phyloP scores from a whole-genome alignment of 805 yeast genomes.

The Candida pseudoglaebosa region DNA sequence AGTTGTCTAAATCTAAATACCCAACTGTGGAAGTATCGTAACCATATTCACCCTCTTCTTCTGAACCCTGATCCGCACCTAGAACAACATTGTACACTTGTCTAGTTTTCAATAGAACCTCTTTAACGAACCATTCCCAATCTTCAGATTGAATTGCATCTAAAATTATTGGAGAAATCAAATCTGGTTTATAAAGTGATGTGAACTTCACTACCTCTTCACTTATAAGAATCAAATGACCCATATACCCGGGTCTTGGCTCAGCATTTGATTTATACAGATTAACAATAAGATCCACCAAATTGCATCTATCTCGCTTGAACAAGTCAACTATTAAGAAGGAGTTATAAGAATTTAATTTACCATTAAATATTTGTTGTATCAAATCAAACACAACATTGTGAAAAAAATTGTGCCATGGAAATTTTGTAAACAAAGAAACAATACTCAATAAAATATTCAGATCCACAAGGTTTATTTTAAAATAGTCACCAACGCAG shows the following conservation, averaged over 20 bases:
- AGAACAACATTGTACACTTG: conserved; percentile 55
- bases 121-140: conserved; percentile 52
- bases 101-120: conserved; percentile 46
- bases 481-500: conserved; percentile 83
- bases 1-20: conserved; percentile 33
- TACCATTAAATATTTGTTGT: conserved; percentile 93
- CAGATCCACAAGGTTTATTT: conserved; percentile 76
- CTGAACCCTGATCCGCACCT: conserved; percentile 40
- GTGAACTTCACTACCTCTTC: conserved; percentile 93
- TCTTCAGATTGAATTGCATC: conserved; percentile 43
- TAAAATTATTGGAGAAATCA: conserved; percentile 51
- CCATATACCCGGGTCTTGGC: conserved; percentile 88
- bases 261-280: conserved; percentile 29
- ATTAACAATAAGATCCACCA: conserved; percentile 24
- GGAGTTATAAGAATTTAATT: conserved; percentile 78
- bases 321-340: conserved; percentile 35
- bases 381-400: conserved; percentile 95
- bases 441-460: conserved; percentile 65
- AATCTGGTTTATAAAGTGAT: conserved; percentile 55
- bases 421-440: conserved; percentile 72
- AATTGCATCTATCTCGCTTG: conserved; percentile 16
- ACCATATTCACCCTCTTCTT: conserved; percentile 14
- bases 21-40: conserved; percentile 36
- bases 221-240: conserved; percentile 89
- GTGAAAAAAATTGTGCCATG: conserved; percentile 97